A percentile compares a stretch with the other conserved stretches of the same genome.
These are phyloP conservation scores for Boletus smithii DNA, from an alignment of 1,284 basidiomycete species.

Conservation along the genomic window DNA sequence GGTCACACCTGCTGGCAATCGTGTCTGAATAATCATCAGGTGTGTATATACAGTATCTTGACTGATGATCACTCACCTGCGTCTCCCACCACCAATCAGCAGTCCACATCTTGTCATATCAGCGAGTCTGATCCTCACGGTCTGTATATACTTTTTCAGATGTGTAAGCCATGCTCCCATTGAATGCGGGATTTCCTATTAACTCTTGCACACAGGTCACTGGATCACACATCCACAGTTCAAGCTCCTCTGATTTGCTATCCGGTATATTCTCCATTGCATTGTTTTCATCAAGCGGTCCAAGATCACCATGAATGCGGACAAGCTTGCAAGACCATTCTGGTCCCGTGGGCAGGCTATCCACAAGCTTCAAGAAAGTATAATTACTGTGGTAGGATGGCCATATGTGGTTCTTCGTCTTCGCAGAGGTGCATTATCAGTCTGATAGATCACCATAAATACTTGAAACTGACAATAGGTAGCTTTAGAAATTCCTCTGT, in stretches of 20 bases:
- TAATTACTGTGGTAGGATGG: background rate
- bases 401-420: too few species aligned
- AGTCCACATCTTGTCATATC: conserved; percentile 12
- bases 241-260: conserved; percentile 10
- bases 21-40: too few species aligned
- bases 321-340: conserved; percentile 18
- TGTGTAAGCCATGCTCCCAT: conserved; percentile 22
- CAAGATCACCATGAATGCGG: too few species aligned
- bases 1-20: too few species aligned
- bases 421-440: too few species aligned
- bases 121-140: too few species aligned
- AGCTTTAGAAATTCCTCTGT: background rate
- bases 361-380: conserved; percentile 20
- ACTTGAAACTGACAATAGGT: background rate
- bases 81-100: conserved; percentile 14
- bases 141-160: conserved; percentile 16
- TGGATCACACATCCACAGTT: conserved; percentile 33
- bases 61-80: conserved; percentile 15
- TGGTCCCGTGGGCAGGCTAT: conserved; percentile 20
- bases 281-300: too few species aligned
- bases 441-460: too few species aligned
- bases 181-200: conserved; percentile 33
- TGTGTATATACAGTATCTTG: conserved; percentile 6
- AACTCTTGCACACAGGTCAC: conserved; percentile 34
- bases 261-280: too few species aligned